phyloP scores from a whole-genome alignment of 169 alveolate species.

The Plasmodium knowlesi region DNA sequence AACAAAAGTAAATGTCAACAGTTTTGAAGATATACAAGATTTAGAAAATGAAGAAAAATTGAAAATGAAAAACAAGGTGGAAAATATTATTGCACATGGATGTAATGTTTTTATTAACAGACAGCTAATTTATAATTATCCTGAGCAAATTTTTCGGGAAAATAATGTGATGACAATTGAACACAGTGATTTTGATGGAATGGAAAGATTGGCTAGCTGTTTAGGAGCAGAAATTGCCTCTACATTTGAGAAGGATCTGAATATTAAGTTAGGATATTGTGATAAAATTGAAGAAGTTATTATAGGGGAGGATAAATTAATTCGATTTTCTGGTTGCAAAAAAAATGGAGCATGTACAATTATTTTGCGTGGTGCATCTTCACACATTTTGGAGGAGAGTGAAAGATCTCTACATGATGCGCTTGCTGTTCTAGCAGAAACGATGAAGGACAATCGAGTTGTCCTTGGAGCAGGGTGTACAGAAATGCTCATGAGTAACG shows the following conservation, averaged over 20 bases:
- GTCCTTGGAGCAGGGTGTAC: slow-evolving; percentile 99
- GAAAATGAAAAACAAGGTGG: slow-evolving; percentile 98
- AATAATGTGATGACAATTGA: slow-evolving; percentile 98
- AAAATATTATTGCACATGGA: slow-evolving; percentile 95
- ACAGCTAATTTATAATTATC: slow-evolving; percentile 98
- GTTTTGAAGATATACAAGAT: slow-evolving; percentile 98
- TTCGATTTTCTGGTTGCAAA: slow-evolving; percentile 97
- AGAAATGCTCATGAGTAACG: slow-evolving; percentile 98
- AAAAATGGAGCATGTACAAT: slow-evolving; percentile 97
- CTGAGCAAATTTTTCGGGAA: slow-evolving; percentile 97
- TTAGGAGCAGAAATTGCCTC: slow-evolving; percentile 98
- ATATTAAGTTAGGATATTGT: slow-evolving; percentile 94
- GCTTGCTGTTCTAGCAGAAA: slow-evolving; percentile 96
- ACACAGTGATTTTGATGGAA: slow-evolving; percentile 99
- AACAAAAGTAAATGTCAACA: slow-evolving; percentile 97
- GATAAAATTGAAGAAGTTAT: slow-evolving; percentile 96
- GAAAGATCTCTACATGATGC: slow-evolving; percentile 99
- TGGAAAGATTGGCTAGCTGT: slow-evolving; percentile 99
- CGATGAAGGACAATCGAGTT: slow-evolving; percentile 92
- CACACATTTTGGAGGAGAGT: slow-evolving; percentile 99
- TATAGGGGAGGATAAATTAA: slow-evolving; percentile 98
- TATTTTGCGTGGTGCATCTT: slow-evolving; percentile 98
- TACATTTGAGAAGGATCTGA: slow-evolving; percentile 98
- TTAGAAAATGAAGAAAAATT: slow-evolving; percentile 98
- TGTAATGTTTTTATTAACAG: slow-evolving; percentile 99